Conservation (phyloP, 495 filamentous ascomycete genomes). For the Cetradonia linearis region DNA sequence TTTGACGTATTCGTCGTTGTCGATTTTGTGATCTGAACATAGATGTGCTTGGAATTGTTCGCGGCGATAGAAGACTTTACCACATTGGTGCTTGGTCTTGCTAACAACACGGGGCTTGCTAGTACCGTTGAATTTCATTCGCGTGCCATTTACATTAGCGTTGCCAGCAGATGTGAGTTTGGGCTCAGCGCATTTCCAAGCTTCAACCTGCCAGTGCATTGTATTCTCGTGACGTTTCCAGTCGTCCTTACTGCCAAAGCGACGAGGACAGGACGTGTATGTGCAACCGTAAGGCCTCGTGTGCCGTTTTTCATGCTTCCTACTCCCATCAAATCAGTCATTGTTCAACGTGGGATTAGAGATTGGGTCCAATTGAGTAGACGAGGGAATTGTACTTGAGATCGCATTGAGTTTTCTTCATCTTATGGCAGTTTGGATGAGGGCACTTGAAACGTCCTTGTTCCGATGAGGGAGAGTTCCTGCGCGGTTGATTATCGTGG, state of each 20-base stretch:
- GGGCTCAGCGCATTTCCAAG: conserved; percentile 60
- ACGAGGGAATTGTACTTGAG: conserved; percentile 49
- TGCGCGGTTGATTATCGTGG: neutral
- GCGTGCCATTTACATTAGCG: conserved; percentile 27
- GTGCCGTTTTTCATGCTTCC: conserved; percentile 86
- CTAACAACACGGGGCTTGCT: neutral
- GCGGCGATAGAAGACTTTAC: conserved; percentile 41
- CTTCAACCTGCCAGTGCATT: conserved; percentile 67
- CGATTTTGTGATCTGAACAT: conserved; percentile 41
- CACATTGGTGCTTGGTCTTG: conserved; percentile 3
- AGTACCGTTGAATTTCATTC: conserved; percentile 7
- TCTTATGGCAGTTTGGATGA: conserved; percentile 39
- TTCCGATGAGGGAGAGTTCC: neutral
- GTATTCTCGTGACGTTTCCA: conserved; percentile 94
- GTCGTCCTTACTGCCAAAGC: conserved; percentile 86
- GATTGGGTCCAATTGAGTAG: neutral
- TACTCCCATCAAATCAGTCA: conserved; percentile 27
- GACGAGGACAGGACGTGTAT: conserved; percentile 58
- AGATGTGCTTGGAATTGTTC: conserved; percentile 55
- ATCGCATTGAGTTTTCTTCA: conserved; percentile 52
- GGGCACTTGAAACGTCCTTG: conserved; percentile 39
- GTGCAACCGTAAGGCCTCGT: conserved; percentile 84
- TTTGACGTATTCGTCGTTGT: conserved; percentile 34
- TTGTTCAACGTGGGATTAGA: neutral
- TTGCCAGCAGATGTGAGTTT: conserved; percentile 13